Evolutionary conservation across 176 grass and related monocot genomes (phyloP), one percentile per base, ranked within the genome.

Genomic region (Phoenix dactylifera): DNA sequence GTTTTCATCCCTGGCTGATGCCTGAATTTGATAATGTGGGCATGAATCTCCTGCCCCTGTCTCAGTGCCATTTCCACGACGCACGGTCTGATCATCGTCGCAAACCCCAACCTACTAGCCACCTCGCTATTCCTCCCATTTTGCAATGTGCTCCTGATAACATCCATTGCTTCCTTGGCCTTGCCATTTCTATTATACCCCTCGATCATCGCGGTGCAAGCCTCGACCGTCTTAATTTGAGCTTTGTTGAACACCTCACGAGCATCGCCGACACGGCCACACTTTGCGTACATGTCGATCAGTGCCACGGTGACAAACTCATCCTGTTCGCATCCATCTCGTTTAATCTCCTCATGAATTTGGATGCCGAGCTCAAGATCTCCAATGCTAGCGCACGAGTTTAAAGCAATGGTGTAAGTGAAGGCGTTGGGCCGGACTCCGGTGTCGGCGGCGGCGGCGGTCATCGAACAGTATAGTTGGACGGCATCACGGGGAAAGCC

Each of bases 131-230:
- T 20, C 5, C 60, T 12, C 7, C 24, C 49, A 28, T 16, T 29
- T 14, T 15, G 59, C 16, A 72, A 5, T 18, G 59, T 51, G 26
- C 49, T 72, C 26, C 70, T 60, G 7, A 48, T 72, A 6, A 72
- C 50, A 35, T 63, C 58, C 19, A 72, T 72, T 22, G 58, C 70
- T 19, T 54, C 51, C 59, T 48, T 63, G 2, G 18, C 50, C 18
- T 61, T 18, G 25, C 70, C 59, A 24, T 54, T 72, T 24, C 26
- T 10, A 60, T 22, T 62, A 15, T 63, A 63, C 50, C 70, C 59
- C 25, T 72, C 70, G 15, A 72, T 54, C 70, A 72, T 72, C 14
- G 58, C 70, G 5, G 70, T 72, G 58, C 58, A 72, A 30, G 59
- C 70, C 26, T 72, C 58, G 16, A 44, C 59, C 4, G 70, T 55